These are phyloP conservation scores for Solanum clarkiae DNA, from an alignment of 257 asterid species.

Conservation along the genomic window DNA sequence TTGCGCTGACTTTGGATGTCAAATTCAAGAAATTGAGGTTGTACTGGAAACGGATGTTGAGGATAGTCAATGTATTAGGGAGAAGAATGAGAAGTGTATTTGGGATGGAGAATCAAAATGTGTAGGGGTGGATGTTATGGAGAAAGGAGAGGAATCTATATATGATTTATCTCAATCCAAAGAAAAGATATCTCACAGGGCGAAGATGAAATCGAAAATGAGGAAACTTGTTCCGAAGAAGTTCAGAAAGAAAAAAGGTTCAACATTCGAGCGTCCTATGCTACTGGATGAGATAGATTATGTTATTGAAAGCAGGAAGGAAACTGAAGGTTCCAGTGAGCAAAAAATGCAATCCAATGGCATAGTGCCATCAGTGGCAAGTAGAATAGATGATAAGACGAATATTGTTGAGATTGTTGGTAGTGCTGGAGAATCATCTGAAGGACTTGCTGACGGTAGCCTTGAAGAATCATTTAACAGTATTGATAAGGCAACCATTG, in stretches of 20 bases:
- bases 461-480: neutral
- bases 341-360: neutral
- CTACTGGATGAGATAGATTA: neutral
- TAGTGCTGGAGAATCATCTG: neutral
- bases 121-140: constrained; percentile 9
- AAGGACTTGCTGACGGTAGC: neutral
- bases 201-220: constrained; percentile 49
- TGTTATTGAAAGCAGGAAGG: neutral
- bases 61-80: constrained; percentile 18
- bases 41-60: neutral
- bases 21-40: constrained; percentile 11
- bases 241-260: constrained; percentile 19
- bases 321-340: neutral
- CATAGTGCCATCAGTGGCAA: neutral
- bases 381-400: neutral
- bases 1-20: neutral
- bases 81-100: constrained; percentile 1
- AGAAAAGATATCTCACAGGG: constrained; percentile 23
- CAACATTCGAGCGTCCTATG: neutral
- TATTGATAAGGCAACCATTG: constrained; percentile 1
- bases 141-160: constrained; percentile 14
- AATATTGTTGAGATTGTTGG: neutral
- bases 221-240: constrained; percentile 40
- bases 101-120: neutral
- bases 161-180: constrained; percentile 8